These are phyloP conservation scores for Hypomyces perniciosus DNA, from an alignment of 2,329 filamentous ascomycete species.

Conservation along the genomic window DNA sequence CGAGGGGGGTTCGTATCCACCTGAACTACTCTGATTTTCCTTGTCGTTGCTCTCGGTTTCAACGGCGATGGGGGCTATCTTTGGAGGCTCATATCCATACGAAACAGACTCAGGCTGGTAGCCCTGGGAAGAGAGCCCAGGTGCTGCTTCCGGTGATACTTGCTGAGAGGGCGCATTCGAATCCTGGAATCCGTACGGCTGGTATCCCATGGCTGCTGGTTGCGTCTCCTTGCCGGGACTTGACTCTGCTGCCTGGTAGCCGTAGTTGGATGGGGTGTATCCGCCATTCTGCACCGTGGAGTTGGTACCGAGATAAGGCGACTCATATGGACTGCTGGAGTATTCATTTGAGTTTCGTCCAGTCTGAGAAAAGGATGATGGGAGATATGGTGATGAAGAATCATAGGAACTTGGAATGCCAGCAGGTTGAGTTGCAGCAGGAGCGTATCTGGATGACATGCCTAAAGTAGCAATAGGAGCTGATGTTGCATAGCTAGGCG, in stretches of 20 bases:
- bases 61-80: slow-evolving; percentile 23
- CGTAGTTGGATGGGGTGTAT: slow-evolving; percentile 17
- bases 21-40: slow-evolving; percentile 26
- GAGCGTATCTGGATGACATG: slow-evolving; percentile 35
- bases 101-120: slow-evolving; percentile 38
- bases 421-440: slow-evolving; percentile 17
- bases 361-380: slow-evolving; percentile 24
- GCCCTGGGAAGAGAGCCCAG: slow-evolving; percentile 21
- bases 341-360: slow-evolving; percentile 27
- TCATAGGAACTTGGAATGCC: slow-evolving; percentile 24
- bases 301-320: slow-evolving; percentile 20
- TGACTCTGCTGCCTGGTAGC: slow-evolving; percentile 22
- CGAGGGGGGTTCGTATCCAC: slow-evolving; percentile 55
- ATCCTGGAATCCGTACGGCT: slow-evolving; percentile 21
- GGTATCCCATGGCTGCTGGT: slow-evolving; percentile 19
- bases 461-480: slow-evolving; percentile 29
- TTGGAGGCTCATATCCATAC: slow-evolving; percentile 48
- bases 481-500: slow-evolving; percentile 25
- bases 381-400: slow-evolving; percentile 46
- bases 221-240: slow-evolving; percentile 2
- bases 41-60: slow-evolving; percentile 14
- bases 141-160: neutral
- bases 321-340: slow-evolving; percentile 32
- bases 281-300: slow-evolving; percentile 13
- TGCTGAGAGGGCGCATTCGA: neutral